phyloP scores from a whole-genome alignment of 1,284 basidiomycete genomes.

The Chondrostereum purpureum region DNA sequence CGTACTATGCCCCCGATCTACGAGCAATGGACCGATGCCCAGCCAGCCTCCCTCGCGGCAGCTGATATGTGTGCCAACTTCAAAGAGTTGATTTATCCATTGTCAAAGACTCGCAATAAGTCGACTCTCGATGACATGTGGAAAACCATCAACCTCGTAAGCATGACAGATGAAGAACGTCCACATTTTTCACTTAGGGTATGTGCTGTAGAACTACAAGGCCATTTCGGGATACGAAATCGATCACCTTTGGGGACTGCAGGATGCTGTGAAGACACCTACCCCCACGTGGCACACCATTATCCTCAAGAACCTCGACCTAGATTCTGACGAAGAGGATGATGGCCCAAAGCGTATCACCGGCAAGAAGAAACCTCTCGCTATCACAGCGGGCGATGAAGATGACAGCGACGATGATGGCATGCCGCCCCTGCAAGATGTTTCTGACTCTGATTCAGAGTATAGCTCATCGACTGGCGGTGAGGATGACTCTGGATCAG shows the following conservation, averaged over 20 bases:
- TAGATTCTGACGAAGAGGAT: constrained; percentile 26
- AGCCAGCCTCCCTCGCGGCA: constrained; percentile 51
- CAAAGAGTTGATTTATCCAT: constrained; percentile 51
- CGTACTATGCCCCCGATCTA: constrained; percentile 51
- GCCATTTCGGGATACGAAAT: constrained; percentile 42
- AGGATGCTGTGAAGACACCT: constrained; percentile 42
- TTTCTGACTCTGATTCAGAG: constrained; percentile 25
- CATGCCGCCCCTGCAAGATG: constrained; percentile 17
- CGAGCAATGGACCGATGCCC: constrained; percentile 59
- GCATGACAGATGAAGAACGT: constrained; percentile 14
- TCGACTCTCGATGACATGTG: constrained; percentile 54
- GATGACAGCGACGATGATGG: constrained; percentile 28
- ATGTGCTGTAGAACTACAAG: constrained; percentile 50
- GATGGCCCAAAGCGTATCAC: constrained; percentile 22
- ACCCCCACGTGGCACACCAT: constrained; percentile 55
- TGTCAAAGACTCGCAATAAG: constrained; percentile 46
- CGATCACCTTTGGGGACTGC: constrained; percentile 58
- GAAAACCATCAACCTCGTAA: constrained; percentile 53
- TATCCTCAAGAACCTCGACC: constrained; percentile 22
- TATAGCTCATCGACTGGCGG: constrained; percentile 32
- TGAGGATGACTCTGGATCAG: constrained; percentile 25
- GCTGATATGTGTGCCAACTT: constrained; percentile 41
- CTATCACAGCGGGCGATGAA: constrained; percentile 39
- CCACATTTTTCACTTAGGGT: constrained; percentile 2
- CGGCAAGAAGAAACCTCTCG: constrained; percentile 34